Percentiles rank a stretch among this genome's conserved stretches.
phyloP scores from a whole-genome alignment of 1,284 basidiomycete genomes.

The Kwoniella shivajii region DNA sequence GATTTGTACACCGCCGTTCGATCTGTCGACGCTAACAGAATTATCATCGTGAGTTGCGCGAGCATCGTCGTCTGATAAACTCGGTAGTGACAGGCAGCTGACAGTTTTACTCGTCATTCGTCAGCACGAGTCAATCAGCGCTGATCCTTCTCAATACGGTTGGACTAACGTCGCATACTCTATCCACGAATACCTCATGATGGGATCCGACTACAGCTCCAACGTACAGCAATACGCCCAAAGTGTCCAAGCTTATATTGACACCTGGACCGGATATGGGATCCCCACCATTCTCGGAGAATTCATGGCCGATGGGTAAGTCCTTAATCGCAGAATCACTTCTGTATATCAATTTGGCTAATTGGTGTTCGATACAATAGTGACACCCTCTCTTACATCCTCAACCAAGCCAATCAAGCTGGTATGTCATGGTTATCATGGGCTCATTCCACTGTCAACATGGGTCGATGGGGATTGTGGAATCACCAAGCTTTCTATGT shows the following conservation, averaged over 20 bases:
- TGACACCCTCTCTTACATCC: constrained; percentile 33
- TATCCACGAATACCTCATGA: constrained; percentile 43
- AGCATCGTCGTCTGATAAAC: neutral
- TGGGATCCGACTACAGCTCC: constrained; percentile 23
- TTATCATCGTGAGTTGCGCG: constrained; percentile 31
- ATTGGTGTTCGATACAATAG: constrained; percentile 3
- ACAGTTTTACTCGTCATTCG: constrained; percentile 1
- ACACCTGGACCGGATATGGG: constrained; percentile 25
- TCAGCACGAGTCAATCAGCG: constrained; percentile 34
- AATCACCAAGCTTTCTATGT: constrained; percentile 31
- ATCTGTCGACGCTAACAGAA: constrained; percentile 35
- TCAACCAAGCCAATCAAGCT: constrained; percentile 31
- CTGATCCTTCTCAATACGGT: constrained; percentile 33
- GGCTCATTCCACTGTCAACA: constrained; percentile 37
- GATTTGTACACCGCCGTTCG: constrained; percentile 43
- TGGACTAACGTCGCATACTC: constrained; percentile 48
- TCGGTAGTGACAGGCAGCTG: neutral
- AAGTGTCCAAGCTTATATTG: constrained; percentile 22
- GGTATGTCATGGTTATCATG: constrained; percentile 37
- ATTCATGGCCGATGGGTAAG: constrained; percentile 45
- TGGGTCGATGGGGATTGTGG: constrained; percentile 42
- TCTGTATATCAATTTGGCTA: neutral
- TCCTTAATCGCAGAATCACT: constrained; percentile 8
- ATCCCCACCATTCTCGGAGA: constrained; percentile 41
- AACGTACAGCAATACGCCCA: constrained; percentile 26